Conservation (phyloP, 352 stramenopile species). For the Paralagenidium karlingii region DNA sequence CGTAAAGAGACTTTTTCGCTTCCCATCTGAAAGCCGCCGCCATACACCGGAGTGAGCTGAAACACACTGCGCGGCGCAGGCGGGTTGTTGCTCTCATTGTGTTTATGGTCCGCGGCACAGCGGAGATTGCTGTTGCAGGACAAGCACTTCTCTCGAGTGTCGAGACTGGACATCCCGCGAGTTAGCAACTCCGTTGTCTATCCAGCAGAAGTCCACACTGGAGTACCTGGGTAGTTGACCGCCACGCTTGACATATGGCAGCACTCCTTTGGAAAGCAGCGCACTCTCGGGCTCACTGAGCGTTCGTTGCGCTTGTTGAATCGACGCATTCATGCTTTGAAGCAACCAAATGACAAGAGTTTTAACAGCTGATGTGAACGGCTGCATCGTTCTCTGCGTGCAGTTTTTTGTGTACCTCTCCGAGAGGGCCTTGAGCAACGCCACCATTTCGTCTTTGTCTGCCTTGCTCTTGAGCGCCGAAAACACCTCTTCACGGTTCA, state of each 20-base stretch:
- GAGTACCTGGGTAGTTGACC: constrained; percentile 1
- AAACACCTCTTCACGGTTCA: constrained; percentile 81
- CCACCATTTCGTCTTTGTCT: constrained; percentile 77
- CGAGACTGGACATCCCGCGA: constrained; percentile 46
- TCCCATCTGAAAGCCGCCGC: constrained; percentile 49
- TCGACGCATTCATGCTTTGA: constrained; percentile 65
- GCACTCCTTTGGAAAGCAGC: constrained; percentile 58
- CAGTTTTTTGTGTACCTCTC: constrained; percentile 13
- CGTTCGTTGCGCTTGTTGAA: constrained; percentile 45
- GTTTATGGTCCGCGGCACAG: constrained; percentile 12
- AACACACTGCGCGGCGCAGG: too few species aligned
- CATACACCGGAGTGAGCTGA: constrained; percentile 49
- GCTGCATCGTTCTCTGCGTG: too few species aligned
- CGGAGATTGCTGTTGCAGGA: constrained; percentile 63
- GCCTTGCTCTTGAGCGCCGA: constrained; percentile 73
- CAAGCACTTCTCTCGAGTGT: constrained; percentile 63
- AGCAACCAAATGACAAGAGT: neutral
- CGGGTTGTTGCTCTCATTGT: constrained; percentile 48
- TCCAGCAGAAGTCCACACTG: too few species aligned
- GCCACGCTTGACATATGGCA: neutral
- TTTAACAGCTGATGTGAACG: too few species aligned
- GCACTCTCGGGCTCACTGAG: constrained; percentile 53
- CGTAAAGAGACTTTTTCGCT: constrained; percentile 8
- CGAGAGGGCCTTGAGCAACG: constrained; percentile 64
- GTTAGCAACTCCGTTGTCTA: too few species aligned